These are phyloP conservation scores for Penicillium maclennaniae DNA, from an alignment of 495 filamentous ascomycete genomes.

Conservation along the genomic window DNA sequence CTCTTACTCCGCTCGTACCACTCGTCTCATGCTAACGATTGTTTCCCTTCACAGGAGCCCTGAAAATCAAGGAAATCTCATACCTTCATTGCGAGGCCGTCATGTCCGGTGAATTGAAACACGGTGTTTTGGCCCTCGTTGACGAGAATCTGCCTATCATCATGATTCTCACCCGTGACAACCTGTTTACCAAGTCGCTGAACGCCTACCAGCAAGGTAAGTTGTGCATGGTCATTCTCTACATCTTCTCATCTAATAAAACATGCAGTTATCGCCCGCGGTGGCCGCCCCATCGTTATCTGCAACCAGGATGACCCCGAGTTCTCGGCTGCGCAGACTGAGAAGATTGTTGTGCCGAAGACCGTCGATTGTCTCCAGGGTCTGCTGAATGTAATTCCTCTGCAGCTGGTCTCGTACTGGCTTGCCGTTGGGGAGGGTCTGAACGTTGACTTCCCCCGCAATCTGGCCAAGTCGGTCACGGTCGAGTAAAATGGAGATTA, in stretches of 20 bases:
- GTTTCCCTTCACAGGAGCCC: slow-evolving; percentile 51
- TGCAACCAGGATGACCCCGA: slow-evolving; percentile 89
- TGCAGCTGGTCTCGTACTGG: slow-evolving; percentile 98
- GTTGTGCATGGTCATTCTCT: slow-evolving; percentile 14
- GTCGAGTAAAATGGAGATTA: slow-evolving; percentile 67
- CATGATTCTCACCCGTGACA: slow-evolving; percentile 96
- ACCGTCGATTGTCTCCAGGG: slow-evolving; percentile 95
- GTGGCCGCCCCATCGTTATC: slow-evolving; percentile 94
- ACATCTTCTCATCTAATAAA: not conserved
- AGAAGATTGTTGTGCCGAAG: slow-evolving; percentile 95
- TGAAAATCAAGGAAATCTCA: slow-evolving; percentile 99
- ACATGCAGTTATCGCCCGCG: slow-evolving; percentile 76
- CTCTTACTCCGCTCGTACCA: not conserved
- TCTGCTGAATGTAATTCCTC: slow-evolving; percentile 93
- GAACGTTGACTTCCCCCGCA: slow-evolving; percentile 96
- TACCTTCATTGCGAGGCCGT: slow-evolving; percentile 99
- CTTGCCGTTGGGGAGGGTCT: slow-evolving; percentile 91
- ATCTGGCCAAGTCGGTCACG: slow-evolving; percentile 97
- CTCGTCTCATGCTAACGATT: not conserved
- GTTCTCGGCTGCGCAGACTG: slow-evolving; percentile 79
- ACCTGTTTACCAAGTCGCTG: slow-evolving; percentile 92
- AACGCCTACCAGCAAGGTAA: slow-evolving; percentile 97
- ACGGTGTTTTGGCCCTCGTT: slow-evolving; percentile 93
- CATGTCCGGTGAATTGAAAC: slow-evolving; percentile 99
- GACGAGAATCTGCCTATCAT: slow-evolving; percentile 98